Evolutionary conservation across 148 eudicot genomes (phyloP), one percentile per base, ranked within the genome.

Genomic region (Fagopyrum homotropicum): DNA sequence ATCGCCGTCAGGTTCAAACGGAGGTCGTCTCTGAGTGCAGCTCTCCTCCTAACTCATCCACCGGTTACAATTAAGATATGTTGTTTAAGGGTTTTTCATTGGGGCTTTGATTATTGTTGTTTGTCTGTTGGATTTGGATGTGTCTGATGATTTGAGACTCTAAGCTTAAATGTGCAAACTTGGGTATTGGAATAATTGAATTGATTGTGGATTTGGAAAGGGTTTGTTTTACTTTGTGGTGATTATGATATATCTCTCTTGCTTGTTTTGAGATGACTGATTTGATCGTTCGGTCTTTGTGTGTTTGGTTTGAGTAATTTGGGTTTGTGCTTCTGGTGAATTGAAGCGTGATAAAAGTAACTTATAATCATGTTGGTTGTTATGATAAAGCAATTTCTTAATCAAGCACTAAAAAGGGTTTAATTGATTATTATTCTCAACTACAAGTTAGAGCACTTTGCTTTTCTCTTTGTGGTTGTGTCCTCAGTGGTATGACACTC

Each of bases 21-120:
- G 83, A 86, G 79, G 83, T 52, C 6, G 80, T 69, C n/a, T 51
- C 68, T 35, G 84, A 80, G 44, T 71, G 69, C 44, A 72, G 82
- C 43, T 84, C 85, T 4, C 69, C 74, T 70, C 35, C 74, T 79
- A 17, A 47, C 7, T 70, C 73, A 1, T 47, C 50, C 6, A 68
- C 48, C 11, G 29, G 11, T 44, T 70, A 47, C 10, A 17, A 45
- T 45, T 47, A 19, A 45, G 22, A 6, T 70, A 70, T 17, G 7
- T 5, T 26, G 51, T 45, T 4, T 10, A 14, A 40, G 14, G 9
- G 3, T 70, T 15, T 47, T 19, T 15, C 5, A 35, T n/a, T 47
- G 48, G 40, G 35, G 4, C 12, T 70, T 70, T 45, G 72, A 16
- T 40, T 43, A 68, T 1, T 30, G 17, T 14, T 29, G 73, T 64